Conservation (phyloP, 2,329 filamentous ascomycete species). For the Trichoderma koningiopsis region DNA sequence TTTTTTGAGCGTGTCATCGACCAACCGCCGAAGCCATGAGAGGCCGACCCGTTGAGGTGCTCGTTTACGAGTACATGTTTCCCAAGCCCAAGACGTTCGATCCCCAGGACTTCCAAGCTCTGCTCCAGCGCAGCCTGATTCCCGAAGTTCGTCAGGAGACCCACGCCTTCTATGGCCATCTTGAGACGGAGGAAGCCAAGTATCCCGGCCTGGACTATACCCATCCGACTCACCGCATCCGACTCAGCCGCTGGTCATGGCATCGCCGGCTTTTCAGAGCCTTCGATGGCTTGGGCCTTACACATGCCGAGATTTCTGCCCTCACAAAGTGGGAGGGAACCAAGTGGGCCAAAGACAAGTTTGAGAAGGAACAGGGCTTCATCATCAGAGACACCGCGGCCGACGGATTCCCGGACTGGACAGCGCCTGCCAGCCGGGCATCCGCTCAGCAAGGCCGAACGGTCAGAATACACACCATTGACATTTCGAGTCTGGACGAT, state of each 20-base stretch:
- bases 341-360: constrained; percentile 79
- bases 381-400: constrained; percentile 71
- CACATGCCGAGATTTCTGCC: constrained; percentile 67
- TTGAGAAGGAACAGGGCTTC: constrained; percentile 73
- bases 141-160: constrained; percentile 79
- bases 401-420: constrained; percentile 66
- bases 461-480: constrained; percentile 21
- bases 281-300: constrained; percentile 70
- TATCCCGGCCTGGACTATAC: constrained; percentile 82
- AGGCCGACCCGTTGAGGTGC: constrained; percentile 67
- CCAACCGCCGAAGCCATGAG: constrained; percentile 59
- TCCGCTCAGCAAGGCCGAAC: constrained; percentile 21
- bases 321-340: constrained; percentile 84
- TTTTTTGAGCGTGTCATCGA: not conserved
- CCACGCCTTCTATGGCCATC: constrained; percentile 75
- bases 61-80: constrained; percentile 75
- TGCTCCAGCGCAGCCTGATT: constrained; percentile 71
- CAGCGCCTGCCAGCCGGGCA: constrained; percentile 34
- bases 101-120: constrained; percentile 69
- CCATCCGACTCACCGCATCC: constrained; percentile 70
- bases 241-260: constrained; percentile 76
- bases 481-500: constrained; percentile 28
- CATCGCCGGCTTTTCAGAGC: constrained; percentile 75
- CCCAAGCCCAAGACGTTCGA: constrained; percentile 68
- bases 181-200: constrained; percentile 77